Evolutionary conservation across 2,329 filamentous ascomycete genomes (phyloP).

Genomic region (Trichoderma arundinaceum): DNA sequence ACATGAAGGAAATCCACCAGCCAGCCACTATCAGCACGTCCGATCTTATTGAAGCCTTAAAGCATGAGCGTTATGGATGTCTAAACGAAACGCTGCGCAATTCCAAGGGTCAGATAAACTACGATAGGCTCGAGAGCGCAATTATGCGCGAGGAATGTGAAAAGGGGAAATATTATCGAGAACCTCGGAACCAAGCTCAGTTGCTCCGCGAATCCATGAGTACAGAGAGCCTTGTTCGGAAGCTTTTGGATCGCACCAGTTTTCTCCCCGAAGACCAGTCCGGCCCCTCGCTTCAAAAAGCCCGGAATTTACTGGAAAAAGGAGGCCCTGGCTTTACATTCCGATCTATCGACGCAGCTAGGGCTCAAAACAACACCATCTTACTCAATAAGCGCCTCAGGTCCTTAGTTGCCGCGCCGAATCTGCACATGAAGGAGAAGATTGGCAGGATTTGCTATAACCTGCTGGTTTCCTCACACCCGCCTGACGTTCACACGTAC

Average conservation of each 20-base stretch:
- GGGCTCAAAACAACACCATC: slow-evolving; percentile 38
- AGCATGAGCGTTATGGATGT: slow-evolving; percentile 41
- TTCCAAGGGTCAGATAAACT: slow-evolving; percentile 38
- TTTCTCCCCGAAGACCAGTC: slow-evolving; percentile 35
- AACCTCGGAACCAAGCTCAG: slow-evolving; percentile 38
- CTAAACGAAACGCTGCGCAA: slow-evolving; percentile 35
- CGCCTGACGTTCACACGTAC: slow-evolving; percentile 71
- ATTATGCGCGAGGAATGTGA: slow-evolving; percentile 42
- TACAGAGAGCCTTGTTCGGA: slow-evolving; percentile 40
- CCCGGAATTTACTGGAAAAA: slow-evolving; percentile 35
- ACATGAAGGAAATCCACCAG: slow-evolving; percentile 45
- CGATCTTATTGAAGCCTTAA: slow-evolving; percentile 39
- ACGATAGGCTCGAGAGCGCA: slow-evolving; percentile 41
- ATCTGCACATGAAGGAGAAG: slow-evolving; percentile 42
- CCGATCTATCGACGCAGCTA: slow-evolving; percentile 38
- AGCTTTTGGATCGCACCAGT: slow-evolving; percentile 41
- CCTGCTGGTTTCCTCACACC: slow-evolving; percentile 64
- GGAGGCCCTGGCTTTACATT: slow-evolving; percentile 38
- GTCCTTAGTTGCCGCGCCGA: slow-evolving; percentile 37
- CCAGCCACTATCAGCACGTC: slow-evolving; percentile 41
- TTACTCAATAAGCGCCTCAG: slow-evolving; percentile 43
- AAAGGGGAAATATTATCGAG: slow-evolving; percentile 34
- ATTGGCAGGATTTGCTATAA: slow-evolving; percentile 64
- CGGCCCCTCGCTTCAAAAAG: slow-evolving; percentile 42
- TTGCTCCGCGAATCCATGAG: slow-evolving; percentile 39